Evolutionary conservation across 176 grass and related monocot genomes (phyloP).

Genomic region (Ensete ventricosum): DNA sequence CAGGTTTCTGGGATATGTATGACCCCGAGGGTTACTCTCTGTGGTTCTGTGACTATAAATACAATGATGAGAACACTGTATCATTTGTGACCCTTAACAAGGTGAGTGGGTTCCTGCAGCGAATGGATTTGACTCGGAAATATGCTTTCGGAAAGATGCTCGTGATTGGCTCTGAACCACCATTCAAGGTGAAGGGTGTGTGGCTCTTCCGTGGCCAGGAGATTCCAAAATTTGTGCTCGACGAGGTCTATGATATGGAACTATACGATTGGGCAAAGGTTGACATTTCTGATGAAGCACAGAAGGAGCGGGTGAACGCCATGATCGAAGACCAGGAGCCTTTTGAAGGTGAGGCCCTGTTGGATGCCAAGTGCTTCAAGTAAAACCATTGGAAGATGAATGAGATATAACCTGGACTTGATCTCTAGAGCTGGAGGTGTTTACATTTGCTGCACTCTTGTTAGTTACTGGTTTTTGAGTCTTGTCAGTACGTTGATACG

Average conservation of each 20-base stretch:
- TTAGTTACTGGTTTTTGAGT: not conserved
- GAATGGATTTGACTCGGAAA: constrained; percentile 86
- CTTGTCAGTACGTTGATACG: not conserved
- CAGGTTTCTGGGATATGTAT: constrained; percentile 99
- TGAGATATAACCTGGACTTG: not conserved
- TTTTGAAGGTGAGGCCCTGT: constrained; percentile 53
- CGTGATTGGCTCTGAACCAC: constrained; percentile 51
- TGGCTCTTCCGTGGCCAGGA: constrained; percentile 72
- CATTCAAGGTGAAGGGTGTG: constrained; percentile 73
- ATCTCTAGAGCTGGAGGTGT: not conserved
- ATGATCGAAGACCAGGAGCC: constrained; percentile 94
- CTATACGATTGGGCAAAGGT: constrained; percentile 84
- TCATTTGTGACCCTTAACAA: constrained; percentile 93
- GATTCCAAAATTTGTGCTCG: constrained; percentile 68
- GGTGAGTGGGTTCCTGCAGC: constrained; percentile 84
- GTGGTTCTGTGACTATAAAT: constrained; percentile 99
- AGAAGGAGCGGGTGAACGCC: constrained; percentile 64
- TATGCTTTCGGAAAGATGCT: constrained; percentile 90
- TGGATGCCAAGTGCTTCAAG: constrained; percentile 90
- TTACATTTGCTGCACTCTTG: not conserved
- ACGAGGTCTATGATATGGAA: constrained; percentile 80
- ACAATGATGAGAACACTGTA: constrained; percentile 84
- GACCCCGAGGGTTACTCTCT: constrained; percentile 94
- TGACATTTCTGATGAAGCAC: constrained; percentile 49
- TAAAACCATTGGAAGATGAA: constrained; percentile 16